Evolutionary conservation across 345 rosid genomes (phyloP).

Genomic region (Raphanus sativus): DNA sequence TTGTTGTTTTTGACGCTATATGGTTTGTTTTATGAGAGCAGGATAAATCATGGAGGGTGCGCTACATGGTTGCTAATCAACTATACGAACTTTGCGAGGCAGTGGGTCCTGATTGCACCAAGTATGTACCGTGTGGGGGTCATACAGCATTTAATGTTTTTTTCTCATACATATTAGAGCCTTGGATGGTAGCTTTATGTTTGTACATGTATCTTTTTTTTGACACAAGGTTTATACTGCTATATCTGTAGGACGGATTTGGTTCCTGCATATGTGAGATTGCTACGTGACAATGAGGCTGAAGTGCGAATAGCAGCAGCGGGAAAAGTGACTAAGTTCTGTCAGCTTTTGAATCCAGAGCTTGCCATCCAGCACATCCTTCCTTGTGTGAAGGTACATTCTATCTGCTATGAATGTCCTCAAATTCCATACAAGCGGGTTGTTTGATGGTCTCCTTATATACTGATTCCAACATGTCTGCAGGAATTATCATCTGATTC

Average conservation of each 20-base stretch:
- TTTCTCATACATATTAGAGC: background rate
- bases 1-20: background rate
- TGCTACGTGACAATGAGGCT: slow-evolving; percentile 98
- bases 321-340: slow-evolving; percentile 96
- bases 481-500: slow-evolving; percentile 97
- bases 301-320: slow-evolving; percentile 99
- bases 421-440: background rate
- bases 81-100: slow-evolving; percentile 95
- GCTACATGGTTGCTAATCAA: slow-evolving; percentile 97
- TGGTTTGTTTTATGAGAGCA: slow-evolving; percentile 30
- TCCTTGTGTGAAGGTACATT: slow-evolving; percentile 85
- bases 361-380: slow-evolving; percentile 84
- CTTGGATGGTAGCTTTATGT: background rate
- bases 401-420: background rate
- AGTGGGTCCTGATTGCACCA: slow-evolving; percentile 88
- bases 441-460: slow-evolving; percentile 2
- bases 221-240: background rate
- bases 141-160: background rate
- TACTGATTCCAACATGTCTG: slow-evolving; percentile 41
- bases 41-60: slow-evolving; percentile 99
- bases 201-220: background rate
- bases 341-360: slow-evolving; percentile 82
- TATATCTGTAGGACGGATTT: slow-evolving; percentile 58
- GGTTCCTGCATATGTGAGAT: slow-evolving; percentile 93
- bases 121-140: too few relatives aligned